A percentile compares a stretch with the other conserved stretches of the same genome.
phyloP scores from a whole-genome alignment of 2,329 filamentous ascomycete genomes.

The Curvularia sp. region DNA sequence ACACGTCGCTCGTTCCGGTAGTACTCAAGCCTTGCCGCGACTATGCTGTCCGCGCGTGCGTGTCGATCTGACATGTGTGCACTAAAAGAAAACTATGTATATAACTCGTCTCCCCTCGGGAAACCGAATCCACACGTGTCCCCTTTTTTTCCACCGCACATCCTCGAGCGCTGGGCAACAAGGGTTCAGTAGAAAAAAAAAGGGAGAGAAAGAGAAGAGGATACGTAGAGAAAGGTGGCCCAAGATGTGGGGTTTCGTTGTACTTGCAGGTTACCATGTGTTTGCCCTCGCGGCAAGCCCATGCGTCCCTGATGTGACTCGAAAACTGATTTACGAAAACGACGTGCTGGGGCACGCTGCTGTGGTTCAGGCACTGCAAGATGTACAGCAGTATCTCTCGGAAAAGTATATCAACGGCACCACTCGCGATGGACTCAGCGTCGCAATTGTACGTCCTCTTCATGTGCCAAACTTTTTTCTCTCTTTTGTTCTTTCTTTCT shows the following conservation, averaged over 20 bases:
- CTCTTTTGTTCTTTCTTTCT: too few species aligned
- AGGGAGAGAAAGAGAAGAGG: background rate
- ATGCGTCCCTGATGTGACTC: conserved; percentile 40
- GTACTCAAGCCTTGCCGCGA: background rate
- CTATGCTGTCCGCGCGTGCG: background rate
- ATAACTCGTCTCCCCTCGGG: background rate
- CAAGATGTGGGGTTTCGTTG: background rate
- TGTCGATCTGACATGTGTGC: background rate
- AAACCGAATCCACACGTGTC: background rate
- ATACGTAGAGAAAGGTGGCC: too few species aligned
- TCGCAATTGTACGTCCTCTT: conserved; percentile 36
- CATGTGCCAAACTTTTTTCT: background rate
- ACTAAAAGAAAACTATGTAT: background rate
- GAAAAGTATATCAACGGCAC: conserved; percentile 26
- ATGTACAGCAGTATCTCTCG: conserved; percentile 28
- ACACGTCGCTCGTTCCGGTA: background rate
- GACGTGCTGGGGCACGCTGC: conserved; percentile 30
- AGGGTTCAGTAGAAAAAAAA: too few species aligned
- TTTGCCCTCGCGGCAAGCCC: conserved; percentile 11
- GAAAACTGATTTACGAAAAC: conserved; percentile 27
- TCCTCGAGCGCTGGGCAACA: too few species aligned
- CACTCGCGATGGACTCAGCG: conserved; percentile 41
- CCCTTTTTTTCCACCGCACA: too few species aligned
- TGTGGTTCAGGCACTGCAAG: conserved; percentile 35
- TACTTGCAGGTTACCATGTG: conserved; percentile 9